These are phyloP conservation scores for Macrophomina phaseolina DNA, from an alignment of 2,329 filamentous ascomycete species.

Conservation along the genomic window DNA sequence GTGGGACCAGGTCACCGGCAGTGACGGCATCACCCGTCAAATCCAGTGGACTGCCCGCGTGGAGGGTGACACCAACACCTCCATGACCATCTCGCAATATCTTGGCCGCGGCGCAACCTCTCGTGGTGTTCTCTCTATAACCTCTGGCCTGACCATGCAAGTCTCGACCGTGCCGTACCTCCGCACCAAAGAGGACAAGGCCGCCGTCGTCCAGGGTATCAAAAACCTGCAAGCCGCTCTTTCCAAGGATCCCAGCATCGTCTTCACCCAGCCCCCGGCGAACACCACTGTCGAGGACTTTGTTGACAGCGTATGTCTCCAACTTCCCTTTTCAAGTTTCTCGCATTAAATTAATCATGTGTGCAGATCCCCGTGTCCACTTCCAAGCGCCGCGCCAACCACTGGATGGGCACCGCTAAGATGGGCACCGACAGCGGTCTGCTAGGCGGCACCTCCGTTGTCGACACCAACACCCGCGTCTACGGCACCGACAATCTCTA, in stretches of 20 bases:
- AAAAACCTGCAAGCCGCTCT: conserved; percentile 64
- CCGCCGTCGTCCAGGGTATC: conserved; percentile 68
- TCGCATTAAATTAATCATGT: not conserved
- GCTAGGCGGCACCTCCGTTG: conserved; percentile 50
- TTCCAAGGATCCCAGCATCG: conserved; percentile 59
- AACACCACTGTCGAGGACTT: conserved; percentile 62
- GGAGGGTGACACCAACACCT: conserved; percentile 49
- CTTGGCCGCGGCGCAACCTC: conserved; percentile 69
- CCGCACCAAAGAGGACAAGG: conserved; percentile 61
- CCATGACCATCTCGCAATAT: conserved; percentile 58
- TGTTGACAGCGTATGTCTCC: conserved; percentile 50
- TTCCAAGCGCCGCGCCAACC: conserved; percentile 49
- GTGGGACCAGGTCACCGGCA: conserved; percentile 63
- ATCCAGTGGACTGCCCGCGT: conserved; percentile 71
- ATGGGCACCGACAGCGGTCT: conserved; percentile 53
- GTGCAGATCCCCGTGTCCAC: conserved; percentile 41
- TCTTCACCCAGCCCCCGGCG: conserved; percentile 49
- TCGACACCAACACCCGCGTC: conserved; percentile 58
- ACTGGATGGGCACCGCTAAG: conserved; percentile 64
- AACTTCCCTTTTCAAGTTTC: no score
- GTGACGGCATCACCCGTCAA: conserved; percentile 66
- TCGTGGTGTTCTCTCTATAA: conserved; percentile 66
- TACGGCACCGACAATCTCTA: conserved; percentile 54
- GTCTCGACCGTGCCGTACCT: conserved; percentile 67
- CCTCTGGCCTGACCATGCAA: conserved; percentile 60